These are phyloP conservation scores for Candida railenensis DNA, from an alignment of 805 yeast species.

Conservation along the genomic window DNA sequence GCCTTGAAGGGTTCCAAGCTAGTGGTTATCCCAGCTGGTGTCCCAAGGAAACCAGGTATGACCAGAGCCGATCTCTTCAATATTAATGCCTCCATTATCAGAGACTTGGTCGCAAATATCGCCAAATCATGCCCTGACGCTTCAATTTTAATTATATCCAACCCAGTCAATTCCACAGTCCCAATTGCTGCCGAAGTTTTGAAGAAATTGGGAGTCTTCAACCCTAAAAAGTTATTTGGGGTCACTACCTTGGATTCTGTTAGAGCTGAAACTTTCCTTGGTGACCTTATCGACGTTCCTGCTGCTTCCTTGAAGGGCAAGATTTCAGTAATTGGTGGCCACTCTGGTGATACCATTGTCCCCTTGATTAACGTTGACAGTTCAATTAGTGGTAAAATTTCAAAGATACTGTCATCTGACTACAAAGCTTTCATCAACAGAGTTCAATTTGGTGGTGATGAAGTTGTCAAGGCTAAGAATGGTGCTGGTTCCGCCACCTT, in stretches of 20 bases:
- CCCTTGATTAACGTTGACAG: constrained; percentile 46
- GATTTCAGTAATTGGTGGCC: constrained; percentile 46
- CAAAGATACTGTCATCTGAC: constrained; percentile 21
- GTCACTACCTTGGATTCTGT: constrained; percentile 47
- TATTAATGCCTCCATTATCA: constrained; percentile 44
- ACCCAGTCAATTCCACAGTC: constrained; percentile 48
- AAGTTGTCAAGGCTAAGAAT: constrained; percentile 91
- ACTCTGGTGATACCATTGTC: constrained; percentile 47
- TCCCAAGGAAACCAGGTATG: constrained; percentile 50
- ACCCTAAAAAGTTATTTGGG: constrained; percentile 45
- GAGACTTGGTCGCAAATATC: constrained; percentile 42
- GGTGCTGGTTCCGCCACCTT: constrained; percentile 95
- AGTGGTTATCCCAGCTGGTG: constrained; percentile 48
- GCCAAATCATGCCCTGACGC: constrained; percentile 41
- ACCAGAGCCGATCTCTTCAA: constrained; percentile 47
- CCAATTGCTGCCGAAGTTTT: constrained; percentile 50
- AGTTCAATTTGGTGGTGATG: constrained; percentile 81
- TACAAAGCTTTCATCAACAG: constrained; percentile 35
- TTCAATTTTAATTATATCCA: constrained; percentile 44
- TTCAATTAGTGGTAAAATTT: constrained; percentile 47
- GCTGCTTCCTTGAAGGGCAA: constrained; percentile 37
- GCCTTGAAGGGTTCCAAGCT: constrained; percentile 40
- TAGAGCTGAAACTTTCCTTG: constrained; percentile 47
- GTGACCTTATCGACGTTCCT: constrained; percentile 29
- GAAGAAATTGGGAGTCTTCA: constrained; percentile 45